Base-by-base conservation (phyloP, 2,329 filamentous ascomycete genomes). In the Magnaporthales sp. region DNA sequence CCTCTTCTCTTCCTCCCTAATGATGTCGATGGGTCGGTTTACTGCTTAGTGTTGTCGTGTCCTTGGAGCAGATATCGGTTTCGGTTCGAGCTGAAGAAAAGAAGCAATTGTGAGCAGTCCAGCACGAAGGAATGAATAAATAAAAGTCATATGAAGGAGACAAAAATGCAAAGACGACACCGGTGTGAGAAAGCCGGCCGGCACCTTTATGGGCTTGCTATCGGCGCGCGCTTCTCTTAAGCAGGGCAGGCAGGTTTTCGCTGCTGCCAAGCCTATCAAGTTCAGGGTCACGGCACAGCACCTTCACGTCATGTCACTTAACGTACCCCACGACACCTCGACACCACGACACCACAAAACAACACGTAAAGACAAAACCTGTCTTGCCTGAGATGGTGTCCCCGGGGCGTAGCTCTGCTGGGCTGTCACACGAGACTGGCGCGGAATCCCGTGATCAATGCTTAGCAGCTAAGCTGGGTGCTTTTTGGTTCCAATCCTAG, bases 371-470 rank as follows among this genome's bases (percentile, higher is more conserved):
- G 56, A 29, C 24, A 60, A 11, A 27, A 22, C 19, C 15, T 60
- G 56, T 60, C 56, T 60, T 29, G 56, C 26, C 56, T 24, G 24
- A 27, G 26, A 27, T 60, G 56, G 29, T 60, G 56, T 15, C 13
- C 22, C 24, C 10, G 24, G 13, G 26, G 56, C 26, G 56, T 27
- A 60, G 26, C 56, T 60, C 11, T 60, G 56, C 13, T 4, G 15
- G 56, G 62, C 22, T 26, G 27, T 19, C 38, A 29, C 64, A 66
- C 54, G 64, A 66, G 64, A 60, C 31, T 58, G 64, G 51, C 64
- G 64, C 64, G 64, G 64, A 61, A 66, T 56, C 64, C 54, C 64
- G 64, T 66, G 64, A 66, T 61, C 22, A 38, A 27, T 60, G 56
- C 26, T 24, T 8, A 27, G 56, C 56, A 60, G 56, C 56, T 60